Evolutionary conservation across 495 filamentous ascomycete species (phyloP), one percentile per base, ranked within the genome.

Genomic region (Aspergillus indologenus): DNA sequence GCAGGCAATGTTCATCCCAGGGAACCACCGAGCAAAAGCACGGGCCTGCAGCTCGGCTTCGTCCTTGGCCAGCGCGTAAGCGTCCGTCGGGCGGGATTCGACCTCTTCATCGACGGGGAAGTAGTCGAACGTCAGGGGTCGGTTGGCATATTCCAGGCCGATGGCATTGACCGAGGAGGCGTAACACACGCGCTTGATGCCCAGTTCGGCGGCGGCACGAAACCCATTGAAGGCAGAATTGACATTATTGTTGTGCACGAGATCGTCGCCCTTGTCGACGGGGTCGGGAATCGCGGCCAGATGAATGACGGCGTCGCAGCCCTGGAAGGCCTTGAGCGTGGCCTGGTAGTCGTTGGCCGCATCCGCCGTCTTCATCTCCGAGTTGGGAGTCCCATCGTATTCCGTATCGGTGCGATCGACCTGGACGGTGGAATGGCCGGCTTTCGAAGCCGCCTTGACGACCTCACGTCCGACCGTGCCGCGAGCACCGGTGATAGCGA

Each of bases 241-340:
- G 18, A 65, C 63, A 53, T 65, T 65, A 34, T 65, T 65, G 57
- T 62, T 65, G 23, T 65, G 63, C 19, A 65, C 63, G 1, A 50
- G 26, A 22, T 55, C 54, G 48, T 65, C 57, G 48, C 45, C 43
- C 23, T 65, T 65, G 12, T 52, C 59, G 22, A 65, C 49, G 17
- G 63, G 63, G 53, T 61, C 57, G 11, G 63, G 60, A 24, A 65
- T 56, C 8, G 63, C 63, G 17, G 63, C 60, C 17, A 65, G 59
- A 34, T 65, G 63, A 42, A 65, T 62, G 24, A 65, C 18, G 2
- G 63, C 60, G 31, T 62, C 63, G 44, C 63, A 65, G 45, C 60
- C 57, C 22, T 50, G 49, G 53, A 65, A 62, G 26, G 63, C 63
- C 22, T 61, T 55, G 12, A 65, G 26, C 3, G 60, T 56, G 18